Evolutionary conservation across 2,329 filamentous ascomycete genomes (phyloP), one percentile per base, ranked within the genome.

Genomic region (Zalaria obscura): DNA sequence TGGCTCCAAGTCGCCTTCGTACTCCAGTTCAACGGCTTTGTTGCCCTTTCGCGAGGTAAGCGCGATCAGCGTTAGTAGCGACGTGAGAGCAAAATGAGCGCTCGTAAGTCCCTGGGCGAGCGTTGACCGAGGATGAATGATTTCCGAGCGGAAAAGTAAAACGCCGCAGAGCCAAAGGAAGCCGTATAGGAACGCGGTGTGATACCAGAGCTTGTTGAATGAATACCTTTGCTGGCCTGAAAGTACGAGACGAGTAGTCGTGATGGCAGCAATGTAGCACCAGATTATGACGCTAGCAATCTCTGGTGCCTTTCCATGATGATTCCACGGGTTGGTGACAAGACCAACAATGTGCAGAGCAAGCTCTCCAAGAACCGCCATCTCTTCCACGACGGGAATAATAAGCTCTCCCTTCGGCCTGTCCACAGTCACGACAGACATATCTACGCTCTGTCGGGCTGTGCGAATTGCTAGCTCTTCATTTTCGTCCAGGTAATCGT

Each of bases 1-100:
- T 18, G 91, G 91, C 54, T 89, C 77, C 40, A 98, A 75, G 28
- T 81, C 82, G 46, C 83, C 85, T 60, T 95, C 88, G 68, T 88
- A 88, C 60, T 94, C 86, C 54, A 96, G 60, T 36, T 88, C 63
- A 8, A 98, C 83, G 3, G 82, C 78, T 61, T 86, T 91, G 61
- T 96, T 96, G 36, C 91, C 91, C 64, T 87, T 91, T 48, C 91
- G 78, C 47, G 86, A 93, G 40, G 79, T 83, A 43, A 93, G 62
- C 35, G 85, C 77, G 56, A 95, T 79, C 36, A 75, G 59, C 40
- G 87, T 78, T 8, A 98, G 72, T 8, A 93, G 57, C 0, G 81
- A 80, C 4, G 75, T 76, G 45, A 96, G 66, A 1, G 68, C 66
- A 55, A 96, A 96, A 52, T 93, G 78, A 45, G 74, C 63, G 47